Percentiles rank a stretch among this genome's conserved stretches.
Evolutionary conservation across 75 land plant genomes (phyloP).

Genomic region (Pinus albicaulis): DNA sequence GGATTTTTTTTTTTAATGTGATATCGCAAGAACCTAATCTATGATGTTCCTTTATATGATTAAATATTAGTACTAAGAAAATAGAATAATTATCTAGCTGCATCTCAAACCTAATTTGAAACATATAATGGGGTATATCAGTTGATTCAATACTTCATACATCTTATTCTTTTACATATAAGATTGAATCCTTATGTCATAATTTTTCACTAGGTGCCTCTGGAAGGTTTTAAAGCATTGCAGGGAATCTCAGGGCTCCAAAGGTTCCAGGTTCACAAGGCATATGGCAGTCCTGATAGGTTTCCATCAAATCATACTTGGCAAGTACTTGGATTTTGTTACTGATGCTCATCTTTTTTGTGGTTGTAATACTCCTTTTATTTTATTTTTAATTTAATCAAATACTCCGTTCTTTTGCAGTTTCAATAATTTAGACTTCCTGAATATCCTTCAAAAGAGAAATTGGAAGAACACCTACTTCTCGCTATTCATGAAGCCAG

Average conservation of each 20-base stretch:
- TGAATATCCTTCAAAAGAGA: conserved; percentile 81
- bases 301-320: conserved; percentile 92
- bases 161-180: not conserved
- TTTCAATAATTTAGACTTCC: conserved; percentile 88
- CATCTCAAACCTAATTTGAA: too few species aligned
- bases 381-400: not conserved
- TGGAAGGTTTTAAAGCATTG: conserved; percentile 83
- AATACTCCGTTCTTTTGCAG: conserved; percentile 34
- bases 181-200: not conserved
- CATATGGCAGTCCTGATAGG: conserved; percentile 78
- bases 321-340: conserved; percentile 19
- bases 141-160: not conserved
- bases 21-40: not conserved
- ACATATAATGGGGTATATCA: not conserved
- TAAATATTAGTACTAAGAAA: not conserved
- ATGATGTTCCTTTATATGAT: not conserved
- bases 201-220: conserved; percentile 56
- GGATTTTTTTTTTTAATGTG: too few species aligned
- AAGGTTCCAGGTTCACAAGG: conserved; percentile 87
- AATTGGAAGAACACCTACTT: conserved; percentile 73
- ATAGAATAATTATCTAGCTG: too few species aligned
- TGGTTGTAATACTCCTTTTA: not conserved
- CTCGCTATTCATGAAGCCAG: conserved; percentile 86
- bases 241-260: conserved; percentile 90
- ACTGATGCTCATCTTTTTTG: not conserved